Base-by-base conservation (phyloP, 108 stramenopile genomes). In the Skeletonema tropicum region DNA sequence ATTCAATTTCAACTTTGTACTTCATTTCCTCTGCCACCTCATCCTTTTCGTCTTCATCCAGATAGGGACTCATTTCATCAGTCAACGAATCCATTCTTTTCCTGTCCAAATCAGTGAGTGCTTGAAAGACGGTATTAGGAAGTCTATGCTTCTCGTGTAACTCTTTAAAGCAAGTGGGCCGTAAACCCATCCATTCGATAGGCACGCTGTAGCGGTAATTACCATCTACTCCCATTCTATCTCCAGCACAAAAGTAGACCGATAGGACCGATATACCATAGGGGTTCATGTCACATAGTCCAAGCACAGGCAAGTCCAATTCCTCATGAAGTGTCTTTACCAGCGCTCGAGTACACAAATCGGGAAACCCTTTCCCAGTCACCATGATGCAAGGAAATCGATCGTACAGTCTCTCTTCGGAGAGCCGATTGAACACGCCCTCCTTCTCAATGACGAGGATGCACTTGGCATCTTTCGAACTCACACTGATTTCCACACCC, bases 401-500 rank as follows among this genome's bases (percentile, higher is more conserved):
- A 70, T 97, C 87, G 82, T 92, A 98, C 74, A 98, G 92, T 60
- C 94, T 83, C 80, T 98, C 97, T 74, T 98, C 93, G 7, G 92
- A 84, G 46, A 99, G 83, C 19, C 98, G 91, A 69, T 86, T 97
- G 85, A 97, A 99, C 14, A 97, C 89, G 11, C 97, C 98, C 73
- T 99, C 98, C 73, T 99, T 99, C 79, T 99, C 98, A 60, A 99
- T 90, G 46, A 99, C 90, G 10, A 99, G 78, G 66, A 99, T 97
- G 77, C 75, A 86, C 62, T 71, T 76, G 4, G 92, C 92, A 71
- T 81, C 75, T 66, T 73, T 75, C 4, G 83, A 81, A 0, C 30
- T 45, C 2, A 79, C 66, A 14, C 35, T 45, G 59, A 79, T 79
- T 46, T 79, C 69, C 5, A 76, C 68, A 12, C 69, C 69, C 36